Evolutionary conservation across 2,329 filamentous ascomycete genomes (phyloP).

Genomic region (Lanzia echinophila): DNA sequence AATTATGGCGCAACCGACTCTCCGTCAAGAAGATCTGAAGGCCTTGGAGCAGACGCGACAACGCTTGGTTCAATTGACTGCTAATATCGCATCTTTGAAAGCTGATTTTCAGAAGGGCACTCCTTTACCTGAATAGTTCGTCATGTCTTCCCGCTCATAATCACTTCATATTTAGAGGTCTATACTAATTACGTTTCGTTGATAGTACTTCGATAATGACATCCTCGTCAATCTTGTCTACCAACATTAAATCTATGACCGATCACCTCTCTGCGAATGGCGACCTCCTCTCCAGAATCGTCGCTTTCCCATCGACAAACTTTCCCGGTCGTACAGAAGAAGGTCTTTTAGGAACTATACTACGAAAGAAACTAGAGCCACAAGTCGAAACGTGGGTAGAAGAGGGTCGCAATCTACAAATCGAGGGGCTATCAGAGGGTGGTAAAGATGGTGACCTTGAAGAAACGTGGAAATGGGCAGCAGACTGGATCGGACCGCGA

Average conservation of each 20-base stretch:
- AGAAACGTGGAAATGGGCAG: slow-evolving; percentile 46
- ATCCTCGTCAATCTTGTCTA: slow-evolving; percentile 64
- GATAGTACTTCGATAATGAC: slow-evolving; percentile 63
- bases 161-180: slow-evolving; percentile 9
- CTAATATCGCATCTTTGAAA: slow-evolving; percentile 59
- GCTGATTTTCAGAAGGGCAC: slow-evolving; percentile 54
- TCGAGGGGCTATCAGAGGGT: slow-evolving; percentile 17
- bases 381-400: slow-evolving; percentile 68
- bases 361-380: slow-evolving; percentile 80
- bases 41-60: slow-evolving; percentile 65
- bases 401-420: slow-evolving; percentile 45
- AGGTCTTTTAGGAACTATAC: slow-evolving; percentile 57
- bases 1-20: slow-evolving; percentile 19
- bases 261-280: slow-evolving; percentile 58
- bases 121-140: slow-evolving; percentile 61
- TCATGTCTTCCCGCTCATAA: neutral
- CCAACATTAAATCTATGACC: slow-evolving; percentile 61
- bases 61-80: slow-evolving; percentile 60
- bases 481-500: slow-evolving; percentile 37
- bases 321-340: slow-evolving; percentile 66
- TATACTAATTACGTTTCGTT: too few species aligned
- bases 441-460: slow-evolving; percentile 43
- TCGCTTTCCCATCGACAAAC: slow-evolving; percentile 69
- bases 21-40: slow-evolving; percentile 50
- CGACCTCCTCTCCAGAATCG: slow-evolving; percentile 61